phyloP scores from a whole-genome alignment of 1,284 basidiomycete genomes.

The Phaffia rhodozyma region DNA sequence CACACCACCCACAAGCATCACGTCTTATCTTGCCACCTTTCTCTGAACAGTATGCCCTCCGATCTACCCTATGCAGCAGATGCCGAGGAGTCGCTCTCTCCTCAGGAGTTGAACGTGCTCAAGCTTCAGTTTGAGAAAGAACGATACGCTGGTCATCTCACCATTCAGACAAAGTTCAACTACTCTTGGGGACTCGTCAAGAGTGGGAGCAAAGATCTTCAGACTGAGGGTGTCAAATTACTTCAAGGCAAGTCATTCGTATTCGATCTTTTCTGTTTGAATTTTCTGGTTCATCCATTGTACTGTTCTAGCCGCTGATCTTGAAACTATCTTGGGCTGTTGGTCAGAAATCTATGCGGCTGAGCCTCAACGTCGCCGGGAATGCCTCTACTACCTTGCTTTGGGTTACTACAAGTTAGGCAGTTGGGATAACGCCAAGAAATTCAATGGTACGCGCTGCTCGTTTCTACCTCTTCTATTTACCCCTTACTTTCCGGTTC shows the following conservation, averaged over 20 bases:
- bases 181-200: constrained; percentile 73
- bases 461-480: not conserved
- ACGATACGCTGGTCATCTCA: constrained; percentile 67
- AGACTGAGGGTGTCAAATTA: constrained; percentile 79
- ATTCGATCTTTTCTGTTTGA: not conserved
- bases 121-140: constrained; percentile 79
- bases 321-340: not conserved
- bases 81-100: constrained; percentile 65
- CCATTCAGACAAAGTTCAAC: constrained; percentile 96
- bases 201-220: constrained; percentile 65
- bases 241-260: constrained; percentile 59
- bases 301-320: not conserved
- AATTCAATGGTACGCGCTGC: constrained; percentile 67
- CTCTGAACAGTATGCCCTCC: constrained; percentile 39
- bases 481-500: not conserved
- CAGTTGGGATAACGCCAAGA: constrained; percentile 84
- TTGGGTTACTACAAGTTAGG: constrained; percentile 95
- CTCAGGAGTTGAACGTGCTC: constrained; percentile 44
- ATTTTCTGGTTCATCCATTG: not conserved
- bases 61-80: constrained; percentile 95
- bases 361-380: constrained; percentile 75
- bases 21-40: not conserved
- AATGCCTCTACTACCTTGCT: constrained; percentile 94
- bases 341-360: constrained; percentile 75
- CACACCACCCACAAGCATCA: too few species aligned